phyloP scores from a whole-genome alignment of 768 basidiomycete genomes.

The Pleurotus platypus region DNA sequence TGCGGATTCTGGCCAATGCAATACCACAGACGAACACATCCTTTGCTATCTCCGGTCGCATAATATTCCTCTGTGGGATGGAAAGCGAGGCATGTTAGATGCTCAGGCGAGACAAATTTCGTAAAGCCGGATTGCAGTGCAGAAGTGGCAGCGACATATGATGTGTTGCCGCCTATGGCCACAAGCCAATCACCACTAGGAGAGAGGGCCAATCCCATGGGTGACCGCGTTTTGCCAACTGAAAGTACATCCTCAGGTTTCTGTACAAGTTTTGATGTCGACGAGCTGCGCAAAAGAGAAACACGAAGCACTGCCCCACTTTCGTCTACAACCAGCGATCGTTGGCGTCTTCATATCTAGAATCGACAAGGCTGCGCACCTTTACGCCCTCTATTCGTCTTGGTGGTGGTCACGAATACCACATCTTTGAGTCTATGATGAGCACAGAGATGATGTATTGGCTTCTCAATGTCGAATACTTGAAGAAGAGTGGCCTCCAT shows the following conservation, averaged over 20 bases:
- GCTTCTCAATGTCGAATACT: conserved; percentile 65
- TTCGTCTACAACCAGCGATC: conserved; percentile 33
- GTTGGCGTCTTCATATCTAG: neutral
- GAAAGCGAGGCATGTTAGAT: conserved; percentile 79
- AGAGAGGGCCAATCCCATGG: conserved; percentile 67
- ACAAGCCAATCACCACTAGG: conserved; percentile 77
- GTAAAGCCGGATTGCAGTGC: conserved; percentile 64
- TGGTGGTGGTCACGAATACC: conserved; percentile 67
- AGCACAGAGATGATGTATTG: conserved; percentile 68
- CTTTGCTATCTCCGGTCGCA: conserved; percentile 88
- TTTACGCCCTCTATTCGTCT: conserved; percentile 34
- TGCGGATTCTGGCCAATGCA: conserved; percentile 66
- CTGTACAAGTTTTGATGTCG: conserved; percentile 36
- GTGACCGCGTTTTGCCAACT: conserved; percentile 65
- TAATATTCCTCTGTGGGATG: conserved; percentile 92
- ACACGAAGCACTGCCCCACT: conserved; percentile 61
- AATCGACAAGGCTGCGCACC: conserved; percentile 21
- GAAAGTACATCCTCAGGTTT: conserved; percentile 47
- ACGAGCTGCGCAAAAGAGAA: conserved; percentile 47
- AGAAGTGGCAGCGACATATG: conserved; percentile 65
- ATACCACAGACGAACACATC: conserved; percentile 89
- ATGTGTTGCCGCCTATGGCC: conserved; percentile 69
- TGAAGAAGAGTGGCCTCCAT: conserved; percentile 77
- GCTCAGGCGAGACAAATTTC: conserved; percentile 80
- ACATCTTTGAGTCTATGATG: conserved; percentile 66